Evolutionary conservation across 306 rosid genomes (phyloP), one percentile per base, ranked within the genome.

Genomic region (Vigna angularis): DNA sequence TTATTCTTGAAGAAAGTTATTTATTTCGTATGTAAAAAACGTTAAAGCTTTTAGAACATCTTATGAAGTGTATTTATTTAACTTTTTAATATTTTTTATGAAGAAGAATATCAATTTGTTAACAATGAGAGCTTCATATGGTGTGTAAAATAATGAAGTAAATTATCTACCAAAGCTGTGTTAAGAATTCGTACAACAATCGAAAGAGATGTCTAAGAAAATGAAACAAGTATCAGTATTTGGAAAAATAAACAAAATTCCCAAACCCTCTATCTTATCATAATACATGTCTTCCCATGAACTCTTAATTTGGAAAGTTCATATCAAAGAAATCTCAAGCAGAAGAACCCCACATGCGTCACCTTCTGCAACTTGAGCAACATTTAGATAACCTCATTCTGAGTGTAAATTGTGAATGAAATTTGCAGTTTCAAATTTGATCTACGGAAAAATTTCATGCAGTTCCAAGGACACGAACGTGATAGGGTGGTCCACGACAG

Each of bases 401-500:
- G 15, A 76, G 62, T 75, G 67, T 63, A 67, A 74, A 74, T 17
- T 7, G 57, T 18, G 61, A 76, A 67, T 15, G 61, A 76, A 67
- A 75, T 85, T 53, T 36, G 70, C 74, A 73, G 71, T 66, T 52
- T 62, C 30, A 59, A 38, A 51, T 67, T 64, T 75, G 56, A 76
- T 76, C 18, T 36, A 20, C 34, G 75, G 80, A 59, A 76, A 66
- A 72, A 17, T 18, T 16, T 86, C 76, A 93, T 1, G 87, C 82
- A 70, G 88, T 87, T 16, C 97, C 98, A 49, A 79, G 84, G 69
- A 90, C 91, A n/a, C 85, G 87, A 49, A 91, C 89, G 51, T 90
- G 97, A 83, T 89, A 95, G 3, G 98, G 98, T 20, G 98, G 98
- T 50, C 99, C 99, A 0, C 96, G 90, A 49, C 98, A 93, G 91